These are phyloP conservation scores for Leucaena leucocephala DNA, from an alignment of 306 rosid species.

Conservation along the genomic window DNA sequence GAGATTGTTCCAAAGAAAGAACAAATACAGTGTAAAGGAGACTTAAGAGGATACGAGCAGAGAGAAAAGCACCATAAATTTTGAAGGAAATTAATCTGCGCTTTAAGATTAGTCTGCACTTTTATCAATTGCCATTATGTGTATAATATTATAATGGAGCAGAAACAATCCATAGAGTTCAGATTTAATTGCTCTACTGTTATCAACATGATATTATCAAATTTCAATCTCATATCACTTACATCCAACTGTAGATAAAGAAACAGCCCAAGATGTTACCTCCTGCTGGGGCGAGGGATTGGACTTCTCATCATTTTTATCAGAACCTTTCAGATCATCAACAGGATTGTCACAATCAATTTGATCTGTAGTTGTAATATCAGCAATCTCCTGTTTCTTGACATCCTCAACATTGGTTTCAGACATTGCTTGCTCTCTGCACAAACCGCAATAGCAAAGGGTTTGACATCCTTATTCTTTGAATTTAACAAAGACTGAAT, in stretches of 20 bases:
- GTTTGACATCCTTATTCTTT: background rate
- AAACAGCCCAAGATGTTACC: constrained; percentile 47
- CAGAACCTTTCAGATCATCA: constrained; percentile 49
- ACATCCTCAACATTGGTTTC: constrained; percentile 49
- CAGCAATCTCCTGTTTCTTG: constrained; percentile 56
- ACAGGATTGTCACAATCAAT: constrained; percentile 46
- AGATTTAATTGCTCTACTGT: constrained; percentile 2
- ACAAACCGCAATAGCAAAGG: constrained; percentile 24
- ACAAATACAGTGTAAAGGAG: background rate
- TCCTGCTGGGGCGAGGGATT: constrained; percentile 80
- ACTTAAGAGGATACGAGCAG: constrained; percentile 5
- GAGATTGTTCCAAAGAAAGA: background rate
- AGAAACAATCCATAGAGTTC: constrained; percentile 1
- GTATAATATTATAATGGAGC: constrained; percentile 8
- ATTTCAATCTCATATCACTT: background rate
- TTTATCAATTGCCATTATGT: background rate
- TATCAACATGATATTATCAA: background rate
- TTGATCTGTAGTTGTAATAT: constrained; percentile 47
- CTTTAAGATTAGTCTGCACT: background rate
- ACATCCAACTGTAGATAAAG: background rate
- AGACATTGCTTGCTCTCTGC: constrained; percentile 57
- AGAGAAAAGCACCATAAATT: background rate
- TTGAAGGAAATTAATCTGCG: background rate
- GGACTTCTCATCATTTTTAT: constrained; percentile 45
- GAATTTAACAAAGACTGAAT: background rate